phyloP scores from a whole-genome alignment of 805 yeast genomes.

The Saccharomycopsis vini region DNA sequence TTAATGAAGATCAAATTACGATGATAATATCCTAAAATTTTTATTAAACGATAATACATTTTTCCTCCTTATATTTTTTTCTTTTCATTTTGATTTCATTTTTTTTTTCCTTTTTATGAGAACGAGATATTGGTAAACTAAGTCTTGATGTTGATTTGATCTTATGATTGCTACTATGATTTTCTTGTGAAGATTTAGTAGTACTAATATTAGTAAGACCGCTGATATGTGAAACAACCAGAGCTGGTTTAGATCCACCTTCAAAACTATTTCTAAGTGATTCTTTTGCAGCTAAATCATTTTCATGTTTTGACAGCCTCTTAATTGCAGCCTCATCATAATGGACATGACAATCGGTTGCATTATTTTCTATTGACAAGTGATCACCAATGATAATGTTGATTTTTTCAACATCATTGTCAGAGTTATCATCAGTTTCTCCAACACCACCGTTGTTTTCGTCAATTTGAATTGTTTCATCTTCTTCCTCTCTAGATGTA shows the following conservation, averaged over 20 bases:
- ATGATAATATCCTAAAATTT: not conserved
- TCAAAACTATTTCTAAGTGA: too few relatives aligned
- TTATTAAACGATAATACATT: conserved; percentile 15
- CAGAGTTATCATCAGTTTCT: not conserved
- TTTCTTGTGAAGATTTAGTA: too few relatives aligned
- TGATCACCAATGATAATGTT: not conserved
- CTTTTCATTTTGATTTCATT: not conserved
- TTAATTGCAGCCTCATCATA: too few relatives aligned
- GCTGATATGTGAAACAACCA: too few relatives aligned
- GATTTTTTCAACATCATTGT: not conserved
- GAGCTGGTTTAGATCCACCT: too few relatives aligned
- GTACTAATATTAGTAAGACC: too few relatives aligned
- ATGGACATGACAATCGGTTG: too few relatives aligned
- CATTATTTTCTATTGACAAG: not conserved
- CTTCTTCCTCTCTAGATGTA: not conserved
- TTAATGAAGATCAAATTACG: not conserved
- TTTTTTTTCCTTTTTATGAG: not conserved
- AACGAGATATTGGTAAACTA: too few relatives aligned
- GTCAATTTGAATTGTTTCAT: not conserved
- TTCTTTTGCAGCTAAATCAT: too few relatives aligned
- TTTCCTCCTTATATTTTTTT: conserved; percentile 9
- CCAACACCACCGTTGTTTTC: not conserved
- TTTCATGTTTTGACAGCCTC: too few relatives aligned
- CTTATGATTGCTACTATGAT: too few relatives aligned
- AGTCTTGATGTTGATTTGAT: too few relatives aligned